Base-by-base conservation (phyloP, 768 basidiomycete genomes). In the Gloeophyllum trabeum region DNA sequence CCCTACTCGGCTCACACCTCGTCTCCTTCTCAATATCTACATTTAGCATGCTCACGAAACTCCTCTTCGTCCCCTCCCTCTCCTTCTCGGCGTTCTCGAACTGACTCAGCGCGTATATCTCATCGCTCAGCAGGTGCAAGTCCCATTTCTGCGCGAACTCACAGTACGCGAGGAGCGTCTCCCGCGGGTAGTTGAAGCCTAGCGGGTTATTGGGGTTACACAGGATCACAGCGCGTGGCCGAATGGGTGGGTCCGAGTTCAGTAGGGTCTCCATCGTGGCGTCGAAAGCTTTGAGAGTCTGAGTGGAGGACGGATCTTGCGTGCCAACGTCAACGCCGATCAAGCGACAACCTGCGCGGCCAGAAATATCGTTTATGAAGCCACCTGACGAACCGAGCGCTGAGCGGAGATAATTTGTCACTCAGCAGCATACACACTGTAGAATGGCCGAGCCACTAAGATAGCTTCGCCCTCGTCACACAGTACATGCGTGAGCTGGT, bases 111-210 rank as follows among this genome's bases (percentile, higher is more conserved):
- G 36, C 36, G 36, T 37, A 37, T 13, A 37, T 37, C 36, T 37
- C 36, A 19, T 37, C 36, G 36, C 13, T 10, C 13, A 37, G 10
- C 20, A 37, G 36, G 36, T 37, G 36, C 36, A 37, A 37, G 20
- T 37, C 36, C 7, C 20, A 19, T 19, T 37, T 37, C 36, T 37
- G 10, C 13, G 13, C 12, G 36, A 37, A 37, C 36, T 19, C 10
- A 21, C 36, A 37, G 36, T 37, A 37, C 20, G 36, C 36, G 13
- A 37, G 36, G 20, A 37, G 36, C 12, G 36, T 37, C 20, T 37
- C 36, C 10, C 20, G 12, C 13, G 10, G 36, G 36, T 37, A 37
- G 20, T 37, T 37, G 36, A 37, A 37, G 10, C 36, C 36, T 6
- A 37, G 36, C 36, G 36, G 36, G 20, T 37, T 37, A 19, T 37